Conservation (phyloP, 139 green algal species). For the Gonium pectorale region DNA sequence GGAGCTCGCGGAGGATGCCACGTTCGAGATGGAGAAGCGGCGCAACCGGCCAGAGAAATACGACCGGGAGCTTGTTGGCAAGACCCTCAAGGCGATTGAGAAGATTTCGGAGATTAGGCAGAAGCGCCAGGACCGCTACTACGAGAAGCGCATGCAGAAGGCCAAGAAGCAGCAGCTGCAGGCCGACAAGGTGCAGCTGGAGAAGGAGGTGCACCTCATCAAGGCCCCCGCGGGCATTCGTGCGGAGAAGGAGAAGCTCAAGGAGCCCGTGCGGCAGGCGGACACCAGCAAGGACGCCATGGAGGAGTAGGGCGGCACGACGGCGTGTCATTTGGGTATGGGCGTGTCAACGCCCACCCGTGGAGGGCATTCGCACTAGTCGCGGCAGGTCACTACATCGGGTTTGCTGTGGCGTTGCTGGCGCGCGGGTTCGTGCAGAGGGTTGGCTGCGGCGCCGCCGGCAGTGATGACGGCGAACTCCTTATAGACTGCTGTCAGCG, state of each 20-base stretch:
- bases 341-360: no score
- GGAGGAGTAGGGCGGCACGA: constrained; percentile 63
- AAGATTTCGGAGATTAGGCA: constrained; percentile 84
- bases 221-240: constrained; percentile 71
- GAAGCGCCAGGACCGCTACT: constrained; percentile 89
- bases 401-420: no score
- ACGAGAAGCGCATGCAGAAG: constrained; percentile 88
- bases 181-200: constrained; percentile 81
- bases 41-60: constrained; percentile 97
- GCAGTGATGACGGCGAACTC: no score
- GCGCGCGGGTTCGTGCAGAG: no score
- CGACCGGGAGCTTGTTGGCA: constrained; percentile 91
- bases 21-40: constrained; percentile 96
- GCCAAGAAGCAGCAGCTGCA: constrained; percentile 69
- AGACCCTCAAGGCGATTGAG: constrained; percentile 95
- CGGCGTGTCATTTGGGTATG: no score
- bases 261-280: constrained; percentile 51
- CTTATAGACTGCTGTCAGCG: no score
- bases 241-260: constrained; percentile 67
- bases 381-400: no score
- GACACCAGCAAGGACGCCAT: constrained; percentile 57
- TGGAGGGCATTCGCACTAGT: no score
- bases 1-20: constrained; percentile 94
- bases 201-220: constrained; percentile 93
- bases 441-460: no score